phyloP scores from a whole-genome alignment of 1,139 yeast genomes.

The Suhomyces terraborum region DNA sequence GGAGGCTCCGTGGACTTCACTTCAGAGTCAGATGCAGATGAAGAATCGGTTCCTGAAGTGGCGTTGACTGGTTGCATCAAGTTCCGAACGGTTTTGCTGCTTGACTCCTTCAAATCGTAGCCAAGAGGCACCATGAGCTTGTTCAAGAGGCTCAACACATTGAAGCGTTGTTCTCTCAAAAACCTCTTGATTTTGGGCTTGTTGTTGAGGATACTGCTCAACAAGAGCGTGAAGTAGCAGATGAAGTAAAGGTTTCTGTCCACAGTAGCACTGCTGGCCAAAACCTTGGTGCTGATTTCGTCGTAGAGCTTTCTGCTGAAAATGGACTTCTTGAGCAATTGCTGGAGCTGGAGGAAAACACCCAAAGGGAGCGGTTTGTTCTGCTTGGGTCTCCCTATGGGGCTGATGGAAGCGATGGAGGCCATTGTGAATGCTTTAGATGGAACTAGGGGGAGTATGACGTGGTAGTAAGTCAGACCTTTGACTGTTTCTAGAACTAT shows the following conservation, averaged over 20 bases:
- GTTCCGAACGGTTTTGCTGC: constrained; percentile 19
- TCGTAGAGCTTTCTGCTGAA: constrained; percentile 43
- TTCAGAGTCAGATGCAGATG: too few species aligned
- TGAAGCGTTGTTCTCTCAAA: constrained; percentile 31
- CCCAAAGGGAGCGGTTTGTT: constrained; percentile 17
- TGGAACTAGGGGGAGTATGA: too few species aligned
- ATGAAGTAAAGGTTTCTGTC: constrained; percentile 47
- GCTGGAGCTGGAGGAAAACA: constrained; percentile 23
- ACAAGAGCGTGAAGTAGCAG: constrained; percentile 45
- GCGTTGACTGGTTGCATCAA: constrained; percentile 3
- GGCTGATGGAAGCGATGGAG: constrained; percentile 13
- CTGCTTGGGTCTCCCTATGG: constrained; percentile 6
- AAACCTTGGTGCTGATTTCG: constrained; percentile 45
- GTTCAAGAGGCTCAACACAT: constrained; percentile 24
- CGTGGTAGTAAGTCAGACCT: too few species aligned
- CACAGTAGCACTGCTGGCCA: constrained; percentile 38
- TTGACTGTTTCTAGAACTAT: too few species aligned
- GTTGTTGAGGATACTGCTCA: constrained; percentile 45
- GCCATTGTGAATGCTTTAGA: too few species aligned
- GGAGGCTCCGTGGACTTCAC: constrained; percentile 14
- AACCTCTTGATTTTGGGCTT: constrained; percentile 36
- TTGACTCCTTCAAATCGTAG: constrained; percentile 20
- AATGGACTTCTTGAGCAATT: constrained; percentile 23
- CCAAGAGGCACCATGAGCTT: constrained; percentile 17
- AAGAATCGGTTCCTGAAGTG: too few species aligned